These are phyloP conservation scores for Hericium rajendrae DNA, from an alignment of 768 basidiomycete species.

Conservation along the genomic window DNA sequence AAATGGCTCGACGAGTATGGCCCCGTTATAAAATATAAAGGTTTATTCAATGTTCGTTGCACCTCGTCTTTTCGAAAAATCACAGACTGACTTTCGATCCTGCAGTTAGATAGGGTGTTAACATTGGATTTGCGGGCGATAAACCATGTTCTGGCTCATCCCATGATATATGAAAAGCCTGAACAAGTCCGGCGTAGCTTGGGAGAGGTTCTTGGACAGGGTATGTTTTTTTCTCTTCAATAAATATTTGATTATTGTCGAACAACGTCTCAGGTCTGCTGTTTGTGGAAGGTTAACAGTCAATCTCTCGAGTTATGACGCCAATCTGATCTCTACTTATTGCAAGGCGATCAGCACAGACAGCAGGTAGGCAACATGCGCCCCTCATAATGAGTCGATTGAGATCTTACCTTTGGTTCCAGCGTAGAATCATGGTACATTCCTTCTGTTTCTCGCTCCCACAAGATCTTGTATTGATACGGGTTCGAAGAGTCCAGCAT, in stretches of 20 bases:
- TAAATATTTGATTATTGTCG: no score
- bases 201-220: neutral
- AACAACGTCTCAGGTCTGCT: neutral
- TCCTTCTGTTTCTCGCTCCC: no score
- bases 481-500: neutral
- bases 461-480: neutral
- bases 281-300: neutral
- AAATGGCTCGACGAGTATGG: neutral
- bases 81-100: no score
- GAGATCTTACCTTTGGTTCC: no score
- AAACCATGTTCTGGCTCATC: neutral
- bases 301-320: no score
- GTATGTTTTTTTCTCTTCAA: neutral
- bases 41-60: neutral
- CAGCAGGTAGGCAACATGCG: neutral
- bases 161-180: neutral
- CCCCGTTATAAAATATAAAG: neutral
- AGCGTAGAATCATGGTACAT: conserved; percentile 3
- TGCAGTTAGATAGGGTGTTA: neutral
- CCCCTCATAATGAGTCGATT: no score
- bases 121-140: neutral
- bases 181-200: neutral
- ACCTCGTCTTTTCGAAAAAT: no score
- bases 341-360: neutral
- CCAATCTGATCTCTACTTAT: no score